Evolutionary conservation across 2,329 filamentous ascomycete genomes (phyloP).

Genomic region (Colletotrichum simmondsii): DNA sequence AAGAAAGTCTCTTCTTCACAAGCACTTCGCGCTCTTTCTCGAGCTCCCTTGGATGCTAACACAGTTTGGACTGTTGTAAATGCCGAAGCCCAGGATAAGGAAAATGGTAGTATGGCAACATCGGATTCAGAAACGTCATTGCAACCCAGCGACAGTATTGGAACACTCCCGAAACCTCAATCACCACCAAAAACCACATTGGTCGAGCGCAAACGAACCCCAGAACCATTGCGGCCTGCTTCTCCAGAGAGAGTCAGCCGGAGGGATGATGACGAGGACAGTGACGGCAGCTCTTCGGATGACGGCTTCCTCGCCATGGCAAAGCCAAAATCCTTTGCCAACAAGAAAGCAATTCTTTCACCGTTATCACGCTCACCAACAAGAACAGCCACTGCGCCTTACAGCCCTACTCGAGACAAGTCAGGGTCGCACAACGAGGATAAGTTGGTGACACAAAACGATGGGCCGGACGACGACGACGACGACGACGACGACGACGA

Average conservation of each 20-base stretch:
- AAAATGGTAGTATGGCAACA: constrained; percentile 24
- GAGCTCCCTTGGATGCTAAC: constrained; percentile 61
- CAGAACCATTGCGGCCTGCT: background rate
- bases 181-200: background rate
- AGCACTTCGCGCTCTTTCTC: constrained; percentile 61
- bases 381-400: constrained; percentile 1
- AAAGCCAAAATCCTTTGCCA: constrained; percentile 44
- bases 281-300: constrained; percentile 49
- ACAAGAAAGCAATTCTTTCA: constrained; percentile 39
- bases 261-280: constrained; percentile 25
- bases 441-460: background rate
- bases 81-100: constrained; percentile 33
- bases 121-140: constrained; percentile 27
- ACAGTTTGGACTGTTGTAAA: constrained; percentile 63
- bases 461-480: constrained; percentile 23
- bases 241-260: background rate
- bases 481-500: no score
- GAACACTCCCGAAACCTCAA: background rate
- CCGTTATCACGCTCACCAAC: constrained; percentile 29
- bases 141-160: constrained; percentile 6
- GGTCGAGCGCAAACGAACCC: background rate
- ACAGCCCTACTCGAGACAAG: constrained; percentile 18
- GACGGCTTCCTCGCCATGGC: constrained; percentile 55
- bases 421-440: background rate
- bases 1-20: constrained; percentile 68